A percentile compares a stretch with the other conserved stretches of the same genome.
Conservation (phyloP, 106 monocot species). For the Acorus calamus region DNA sequence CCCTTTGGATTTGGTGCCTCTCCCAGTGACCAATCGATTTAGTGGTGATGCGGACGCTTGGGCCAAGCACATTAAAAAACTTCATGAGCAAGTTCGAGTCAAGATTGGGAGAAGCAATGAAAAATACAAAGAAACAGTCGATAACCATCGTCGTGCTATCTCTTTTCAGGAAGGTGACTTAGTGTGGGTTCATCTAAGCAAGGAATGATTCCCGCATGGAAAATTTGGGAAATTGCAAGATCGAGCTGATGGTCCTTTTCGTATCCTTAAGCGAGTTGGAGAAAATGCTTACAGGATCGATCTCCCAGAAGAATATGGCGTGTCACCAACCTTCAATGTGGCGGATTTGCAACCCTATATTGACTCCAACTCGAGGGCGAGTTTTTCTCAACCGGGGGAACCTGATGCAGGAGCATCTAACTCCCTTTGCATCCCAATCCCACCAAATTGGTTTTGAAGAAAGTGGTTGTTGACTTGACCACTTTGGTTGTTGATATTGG, state of each 20-base stretch:
- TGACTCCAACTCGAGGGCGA: too few species aligned
- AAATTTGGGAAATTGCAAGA: background rate
- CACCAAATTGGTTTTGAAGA: too few species aligned
- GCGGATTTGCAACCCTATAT: too few species aligned
- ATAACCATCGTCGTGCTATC: background rate
- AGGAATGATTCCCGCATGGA: background rate
- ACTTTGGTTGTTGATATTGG: too few species aligned
- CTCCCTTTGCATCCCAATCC: too few species aligned
- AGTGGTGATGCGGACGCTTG: background rate
- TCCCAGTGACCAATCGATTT: background rate
- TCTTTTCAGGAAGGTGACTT: slow-evolving; percentile 1
- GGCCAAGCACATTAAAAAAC: background rate
- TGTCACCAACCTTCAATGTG: background rate
- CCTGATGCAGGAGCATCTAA: too few species aligned
- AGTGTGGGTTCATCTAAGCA: slow-evolving; percentile 1
- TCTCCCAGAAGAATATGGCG: background rate
- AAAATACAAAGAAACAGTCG: background rate
- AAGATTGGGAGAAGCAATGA: background rate
- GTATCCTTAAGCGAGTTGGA: background rate
- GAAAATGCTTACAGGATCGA: slow-evolving; percentile 2
- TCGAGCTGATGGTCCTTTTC: slow-evolving; percentile 1
- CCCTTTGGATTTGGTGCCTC: background rate
- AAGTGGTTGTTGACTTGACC: too few species aligned
- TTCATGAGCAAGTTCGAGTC: slow-evolving; percentile 1
- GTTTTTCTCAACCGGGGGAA: too few species aligned